phyloP scores from a whole-genome alignment of 2,329 filamentous ascomycete genomes.

The Sporothrix variecibatus region DNA sequence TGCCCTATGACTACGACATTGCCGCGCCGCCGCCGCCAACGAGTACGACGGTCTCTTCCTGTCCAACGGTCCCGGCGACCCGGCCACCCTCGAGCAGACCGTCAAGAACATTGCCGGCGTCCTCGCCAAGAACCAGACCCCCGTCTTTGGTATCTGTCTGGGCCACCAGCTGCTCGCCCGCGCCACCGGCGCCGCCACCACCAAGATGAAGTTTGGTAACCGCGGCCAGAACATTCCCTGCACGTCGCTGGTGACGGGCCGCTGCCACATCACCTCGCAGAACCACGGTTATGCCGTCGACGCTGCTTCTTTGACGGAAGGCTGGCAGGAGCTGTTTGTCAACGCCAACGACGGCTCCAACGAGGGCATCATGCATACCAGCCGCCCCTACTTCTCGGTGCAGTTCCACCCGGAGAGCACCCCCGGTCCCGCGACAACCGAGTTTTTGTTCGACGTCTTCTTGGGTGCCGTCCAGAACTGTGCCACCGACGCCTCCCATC shows the following conservation, averaged over 20 bases:
- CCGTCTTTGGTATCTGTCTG: constrained; percentile 94
- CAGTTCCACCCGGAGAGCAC: constrained; percentile 99
- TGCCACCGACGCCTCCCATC: constrained; percentile 63
- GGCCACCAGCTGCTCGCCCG: constrained; percentile 91
- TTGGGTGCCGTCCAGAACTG: constrained; percentile 78
- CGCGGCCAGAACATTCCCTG: constrained; percentile 98
- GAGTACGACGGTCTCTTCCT: constrained; percentile 97
- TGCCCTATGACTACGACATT: constrained; percentile 96
- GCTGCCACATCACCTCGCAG: constrained; percentile 98
- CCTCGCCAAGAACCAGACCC: constrained; percentile 76
- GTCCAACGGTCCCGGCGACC: constrained; percentile 96
- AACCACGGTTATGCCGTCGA: constrained; percentile 98
- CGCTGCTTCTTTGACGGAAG: constrained; percentile 68
- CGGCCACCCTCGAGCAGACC: constrained; percentile 77
- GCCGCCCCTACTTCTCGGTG: constrained; percentile 95
- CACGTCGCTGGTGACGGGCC: constrained; percentile 91
- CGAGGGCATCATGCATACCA: constrained; percentile 88
- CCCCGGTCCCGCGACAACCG: constrained; percentile 91
- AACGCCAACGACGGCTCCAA: constrained; percentile 99
- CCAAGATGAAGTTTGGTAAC: constrained; percentile 99
- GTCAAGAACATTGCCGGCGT: constrained; percentile 76
- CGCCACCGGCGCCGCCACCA: constrained; percentile 79
- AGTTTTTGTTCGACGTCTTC: constrained; percentile 97
- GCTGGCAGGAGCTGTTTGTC: constrained; percentile 93
- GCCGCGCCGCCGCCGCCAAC: constrained; percentile 71